These are phyloP conservation scores for Cyberlindnera maclurae DNA, from an alignment of 805 yeast species.

Conservation along the genomic window DNA sequence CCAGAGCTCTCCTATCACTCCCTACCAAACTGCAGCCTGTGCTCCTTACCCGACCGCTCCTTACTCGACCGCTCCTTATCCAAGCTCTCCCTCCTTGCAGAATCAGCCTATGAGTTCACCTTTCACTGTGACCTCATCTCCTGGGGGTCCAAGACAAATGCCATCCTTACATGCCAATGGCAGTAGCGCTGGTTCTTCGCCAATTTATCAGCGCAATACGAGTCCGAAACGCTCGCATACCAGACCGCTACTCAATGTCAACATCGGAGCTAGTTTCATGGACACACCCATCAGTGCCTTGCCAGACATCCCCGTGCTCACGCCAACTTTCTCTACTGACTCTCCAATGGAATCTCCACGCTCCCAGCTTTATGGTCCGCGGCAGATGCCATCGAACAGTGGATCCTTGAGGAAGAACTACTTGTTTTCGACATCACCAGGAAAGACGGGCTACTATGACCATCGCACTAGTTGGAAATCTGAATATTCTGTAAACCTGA, in stretches of 20 bases:
- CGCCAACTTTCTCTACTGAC: constrained; percentile 4
- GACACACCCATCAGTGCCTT: constrained; percentile 15
- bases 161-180: constrained; percentile 7
- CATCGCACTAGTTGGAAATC: constrained; percentile 24
- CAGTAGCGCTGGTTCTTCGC: constrained; percentile 2
- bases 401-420: constrained; percentile 1
- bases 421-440: constrained; percentile 22
- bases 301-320: constrained; percentile 19
- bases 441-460: constrained; percentile 19
- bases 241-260: constrained; percentile 4
- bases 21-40: not conserved
- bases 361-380: constrained; percentile 18
- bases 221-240: constrained; percentile 10
- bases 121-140: constrained; percentile 1
- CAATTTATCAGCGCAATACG: constrained; percentile 5
- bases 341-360: constrained; percentile 13
- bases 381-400: constrained; percentile 11
- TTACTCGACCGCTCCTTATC: constrained; percentile 4
- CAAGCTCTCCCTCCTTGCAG: not conserved
- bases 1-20: not conserved
- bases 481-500: constrained; percentile 17
- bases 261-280: constrained; percentile 5
- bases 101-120: not conserved
- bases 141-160: constrained; percentile 9
- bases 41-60: not conserved